These are phyloP conservation scores for Obelidium mucronatum DNA, from an alignment of 192 early-diverging fungal species.

Conservation along the genomic window DNA sequence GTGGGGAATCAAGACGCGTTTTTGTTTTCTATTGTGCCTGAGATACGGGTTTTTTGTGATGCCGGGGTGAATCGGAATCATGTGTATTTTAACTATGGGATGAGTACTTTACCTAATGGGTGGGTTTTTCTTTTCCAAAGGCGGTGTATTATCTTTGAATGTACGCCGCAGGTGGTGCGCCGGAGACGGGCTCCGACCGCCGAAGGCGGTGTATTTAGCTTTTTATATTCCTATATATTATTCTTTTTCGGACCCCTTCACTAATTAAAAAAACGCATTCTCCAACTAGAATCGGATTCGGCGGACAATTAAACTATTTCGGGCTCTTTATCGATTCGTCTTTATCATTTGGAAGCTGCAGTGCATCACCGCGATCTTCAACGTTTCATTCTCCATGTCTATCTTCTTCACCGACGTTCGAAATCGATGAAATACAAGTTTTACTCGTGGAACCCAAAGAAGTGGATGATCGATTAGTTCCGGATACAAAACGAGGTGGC, in stretches of 20 bases:
- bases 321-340: constrained; percentile 23
- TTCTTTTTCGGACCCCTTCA: no score
- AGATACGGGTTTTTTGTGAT: neutral
- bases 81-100: constrained; percentile 32
- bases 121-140: no score
- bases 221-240: no score
- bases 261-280: no score
- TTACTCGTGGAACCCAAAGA: constrained; percentile 9
- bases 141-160: no score
- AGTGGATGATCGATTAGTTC: constrained; percentile 29
- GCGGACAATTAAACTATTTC: constrained; percentile 18
- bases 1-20: neutral
- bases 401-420: no score
- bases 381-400: constrained; percentile 9
- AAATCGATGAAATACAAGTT: constrained; percentile 22
- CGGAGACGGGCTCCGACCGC: neutral
- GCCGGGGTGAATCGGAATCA: constrained; percentile 4
- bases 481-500: neutral
- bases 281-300: neutral
- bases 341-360: neutral
- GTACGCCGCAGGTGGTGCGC: no score
- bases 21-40: constrained; percentile 3
- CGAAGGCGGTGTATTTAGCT: no score
- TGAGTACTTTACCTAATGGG: constrained; percentile 24
- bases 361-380: neutral